Evolutionary conservation across 139 green algal genomes (phyloP), one percentile per base, ranked within the genome.

Genomic region (Chlorella vulgaris): DNA sequence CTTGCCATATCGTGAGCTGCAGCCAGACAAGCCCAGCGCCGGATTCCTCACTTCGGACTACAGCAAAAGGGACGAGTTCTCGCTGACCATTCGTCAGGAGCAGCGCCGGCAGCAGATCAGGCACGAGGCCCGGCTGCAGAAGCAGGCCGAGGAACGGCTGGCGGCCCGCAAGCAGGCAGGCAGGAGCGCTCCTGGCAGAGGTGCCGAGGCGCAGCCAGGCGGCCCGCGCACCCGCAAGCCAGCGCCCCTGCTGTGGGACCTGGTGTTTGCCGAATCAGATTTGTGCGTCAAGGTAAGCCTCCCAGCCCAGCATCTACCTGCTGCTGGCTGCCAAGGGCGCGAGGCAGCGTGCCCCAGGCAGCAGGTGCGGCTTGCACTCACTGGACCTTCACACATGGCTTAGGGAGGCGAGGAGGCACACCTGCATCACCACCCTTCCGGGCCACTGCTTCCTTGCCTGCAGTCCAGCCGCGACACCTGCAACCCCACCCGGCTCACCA

Each of bases 41-140:
- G 94, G 93, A 28, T 97, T 97, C 80, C 65, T 88, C 24, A 96
- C 93, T 7, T 87, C 79, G 24, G 94, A 97, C 83, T 96, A 93
- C 84, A 89, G 71, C 77, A 93, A 92, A 63, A 84, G 93, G 13
- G 93, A 96, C 78, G 94, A 97, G 85, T 97, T 96, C 83, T 90
- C 86, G 43, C 92, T 93, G 63, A 92, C 88, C 38, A 90, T 93
- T 36, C 86, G 94, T 15, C 94, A 90, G 22, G 84, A 93, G 84
- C 94, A 97, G 81, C 96, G 92, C 82, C 82, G 94, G 0, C 89
- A 96, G 80, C 91, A 94, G 80, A 90, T 97, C 5, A 86, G 87
- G 91, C 83, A 89, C 28, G 93, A 96, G 85, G 82, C 85, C 68
- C 91, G 90, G 78, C 89, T 91, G 82, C 85, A 91, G 4, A 93